Evolutionary conservation across 2,329 filamentous ascomycete species (phyloP), one percentile per base, ranked within the genome.

Genomic region (Diatrype stigma): DNA sequence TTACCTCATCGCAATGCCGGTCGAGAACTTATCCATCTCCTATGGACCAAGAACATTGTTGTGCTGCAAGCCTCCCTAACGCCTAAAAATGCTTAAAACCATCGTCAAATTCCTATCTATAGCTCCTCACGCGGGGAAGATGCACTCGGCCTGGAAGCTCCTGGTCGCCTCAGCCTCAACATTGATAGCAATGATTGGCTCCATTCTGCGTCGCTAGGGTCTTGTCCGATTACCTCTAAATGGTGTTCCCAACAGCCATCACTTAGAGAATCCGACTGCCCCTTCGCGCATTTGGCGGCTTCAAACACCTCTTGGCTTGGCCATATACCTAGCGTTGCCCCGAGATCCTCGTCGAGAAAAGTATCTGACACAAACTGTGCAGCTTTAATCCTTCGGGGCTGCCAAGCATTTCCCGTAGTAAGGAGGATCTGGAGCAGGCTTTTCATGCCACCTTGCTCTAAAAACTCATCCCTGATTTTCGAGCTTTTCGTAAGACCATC

Each of bases 261-360:
- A 1, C 67, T 69, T 23, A 70, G 45, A 35, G 68, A 65, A 16
- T 55, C 60, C 17, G 55, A 53, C 14, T 61, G 67, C 2, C 58
- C 63, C 16, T 56, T 56, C 38, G 60, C 64, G 44, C 75, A 80
- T 45, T 66, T 56, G 50, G 59, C 59, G 19, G 73, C 70, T 22
- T 64, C 63, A 37, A 63, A 59, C 46, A 67, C 67, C 4, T 60
- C 56, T 19, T 56, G 59, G 21, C 56, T 70, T 0, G 82, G 82
- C 81, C 81, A 86, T 54, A 80, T 68, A 0, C 81, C 80, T 17
- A 77, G 56, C 22, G 71, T 70, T 2, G 83, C 83, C 38, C 83
- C 82, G 75, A 85, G 83, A 51, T 79, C 75, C 54, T 78, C 76
- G 60, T 88, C 84, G n/a, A 88, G 69, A 61, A 87, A 88, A 53